phyloP scores from a whole-genome alignment of 345 rosid genomes.

The Toxicodendron radicans region DNA sequence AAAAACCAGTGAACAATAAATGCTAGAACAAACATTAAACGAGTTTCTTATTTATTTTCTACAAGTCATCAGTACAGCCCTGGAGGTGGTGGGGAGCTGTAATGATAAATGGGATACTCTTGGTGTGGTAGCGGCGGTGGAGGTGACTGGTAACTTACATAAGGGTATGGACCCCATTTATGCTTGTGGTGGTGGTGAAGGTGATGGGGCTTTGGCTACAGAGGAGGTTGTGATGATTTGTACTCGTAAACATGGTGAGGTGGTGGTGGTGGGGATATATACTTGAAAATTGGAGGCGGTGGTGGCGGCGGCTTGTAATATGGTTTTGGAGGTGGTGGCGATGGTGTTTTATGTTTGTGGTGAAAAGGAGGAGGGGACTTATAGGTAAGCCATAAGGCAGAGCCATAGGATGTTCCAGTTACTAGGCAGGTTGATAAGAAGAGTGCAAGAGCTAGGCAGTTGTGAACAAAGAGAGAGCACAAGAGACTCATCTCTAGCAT shows the following conservation, averaged over 20 bases:
- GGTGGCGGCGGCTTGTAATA: background rate
- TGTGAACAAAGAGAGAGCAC: background rate
- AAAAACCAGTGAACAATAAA: background rate
- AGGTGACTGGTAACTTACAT: conserved; percentile 3
- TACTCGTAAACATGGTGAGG: background rate
- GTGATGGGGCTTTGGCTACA: background rate
- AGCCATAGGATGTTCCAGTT: conserved; percentile 1
- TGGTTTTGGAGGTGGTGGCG: background rate
- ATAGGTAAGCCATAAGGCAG: conserved; percentile 9
- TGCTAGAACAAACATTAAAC: background rate
- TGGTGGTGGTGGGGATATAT: background rate
- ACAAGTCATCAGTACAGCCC: background rate
- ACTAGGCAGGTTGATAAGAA: conserved; percentile 8
- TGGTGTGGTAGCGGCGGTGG: conserved; percentile 10
- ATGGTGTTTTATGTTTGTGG: background rate
- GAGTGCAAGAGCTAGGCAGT: background rate
- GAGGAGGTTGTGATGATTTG: background rate
- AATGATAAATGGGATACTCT: background rate
- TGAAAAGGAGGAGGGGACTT: background rate
- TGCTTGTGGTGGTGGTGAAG: conserved; percentile 2
- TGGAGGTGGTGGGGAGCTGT: background rate
- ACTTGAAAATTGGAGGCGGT: background rate
- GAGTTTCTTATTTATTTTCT: background rate
- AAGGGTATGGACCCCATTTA: conserved; percentile 7
- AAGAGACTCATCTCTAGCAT: conserved; percentile 1